These are phyloP conservation scores for Usnea hakonensis DNA, from an alignment of 495 filamentous ascomycete species.

Conservation along the genomic window DNA sequence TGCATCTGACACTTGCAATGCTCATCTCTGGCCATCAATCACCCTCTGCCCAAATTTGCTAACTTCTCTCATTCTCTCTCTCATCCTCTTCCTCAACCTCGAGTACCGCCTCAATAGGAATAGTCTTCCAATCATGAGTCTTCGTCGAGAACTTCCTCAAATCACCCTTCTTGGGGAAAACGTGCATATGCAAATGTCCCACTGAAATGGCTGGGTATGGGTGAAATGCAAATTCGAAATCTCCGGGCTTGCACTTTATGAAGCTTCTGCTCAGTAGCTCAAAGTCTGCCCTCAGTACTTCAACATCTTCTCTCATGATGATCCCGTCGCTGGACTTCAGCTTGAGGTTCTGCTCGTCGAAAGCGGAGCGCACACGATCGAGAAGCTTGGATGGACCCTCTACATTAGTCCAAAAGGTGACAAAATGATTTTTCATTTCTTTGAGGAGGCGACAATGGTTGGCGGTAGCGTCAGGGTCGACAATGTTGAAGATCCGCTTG, in stretches of 20 bases:
- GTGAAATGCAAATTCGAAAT: conserved; percentile 31
- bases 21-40: not conserved
- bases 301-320: not conserved
- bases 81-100: conserved; percentile 17
- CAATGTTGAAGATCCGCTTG: conserved; percentile 29
- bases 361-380: conserved; percentile 5
- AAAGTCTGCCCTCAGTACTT: conserved; percentile 6
- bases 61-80: no score
- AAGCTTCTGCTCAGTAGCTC: conserved; percentile 6
- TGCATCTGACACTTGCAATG: not conserved
- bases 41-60: not conserved
- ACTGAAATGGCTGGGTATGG: conserved; percentile 26
- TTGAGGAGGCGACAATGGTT: conserved; percentile 22
- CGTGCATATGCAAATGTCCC: conserved; percentile 31
- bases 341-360: conserved; percentile 19
- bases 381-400: conserved; percentile 7
- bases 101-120: conserved; percentile 18
- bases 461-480: conserved; percentile 20
- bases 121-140: conserved; percentile 29
- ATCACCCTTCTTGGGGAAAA: conserved; percentile 20
- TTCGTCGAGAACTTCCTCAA: conserved; percentile 23
- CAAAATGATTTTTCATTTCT: conserved; percentile 28
- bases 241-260: conserved; percentile 12
- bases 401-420: conserved; percentile 14
- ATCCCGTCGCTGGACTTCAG: conserved; percentile 17